Conservation (phyloP, 495 filamentous ascomycete species). For the Penicillium macrosclerotiorum region DNA sequence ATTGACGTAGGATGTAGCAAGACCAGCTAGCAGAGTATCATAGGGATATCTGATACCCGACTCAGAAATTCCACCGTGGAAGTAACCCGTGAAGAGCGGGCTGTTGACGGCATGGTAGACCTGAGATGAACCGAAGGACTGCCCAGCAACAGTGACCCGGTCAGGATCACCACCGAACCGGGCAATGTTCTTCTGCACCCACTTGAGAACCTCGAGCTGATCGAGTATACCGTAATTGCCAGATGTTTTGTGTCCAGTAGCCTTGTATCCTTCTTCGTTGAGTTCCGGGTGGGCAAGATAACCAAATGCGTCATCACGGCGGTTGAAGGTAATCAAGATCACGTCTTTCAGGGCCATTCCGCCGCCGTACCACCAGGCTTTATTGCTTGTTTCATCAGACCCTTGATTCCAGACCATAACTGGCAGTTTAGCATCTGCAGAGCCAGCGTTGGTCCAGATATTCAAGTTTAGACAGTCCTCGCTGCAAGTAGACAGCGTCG, state of each 20-base stretch:
- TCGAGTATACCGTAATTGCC: slow-evolving; percentile 30
- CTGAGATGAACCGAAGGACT: slow-evolving; percentile 41
- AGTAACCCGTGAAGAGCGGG: slow-evolving; percentile 25
- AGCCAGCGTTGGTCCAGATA: slow-evolving; percentile 27
- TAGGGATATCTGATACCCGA: slow-evolving; percentile 30
- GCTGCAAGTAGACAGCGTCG: slow-evolving; percentile 12
- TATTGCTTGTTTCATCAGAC: slow-evolving; percentile 25
- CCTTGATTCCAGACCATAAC: slow-evolving; percentile 32
- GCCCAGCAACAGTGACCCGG: slow-evolving; percentile 43
- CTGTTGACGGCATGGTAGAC: slow-evolving; percentile 37
- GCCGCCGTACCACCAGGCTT: slow-evolving; percentile 26
- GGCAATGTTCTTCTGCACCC: slow-evolving; percentile 52
- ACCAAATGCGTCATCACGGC: slow-evolving; percentile 65
- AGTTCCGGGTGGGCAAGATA: slow-evolving; percentile 63
- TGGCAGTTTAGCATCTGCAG: slow-evolving; percentile 24
- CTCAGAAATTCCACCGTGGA: slow-evolving; percentile 28
- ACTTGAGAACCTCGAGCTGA: slow-evolving; percentile 41
- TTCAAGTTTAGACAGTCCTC: slow-evolving; percentile 34
- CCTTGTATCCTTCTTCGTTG: slow-evolving; percentile 24
- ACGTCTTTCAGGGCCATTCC: slow-evolving; percentile 41
- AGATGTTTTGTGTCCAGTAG: slow-evolving; percentile 45
- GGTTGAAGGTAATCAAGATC: slow-evolving; percentile 68
- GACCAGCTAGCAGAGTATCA: slow-evolving; percentile 24
- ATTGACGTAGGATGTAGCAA: slow-evolving; percentile 28
- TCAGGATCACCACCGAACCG: slow-evolving; percentile 62